phyloP scores from a whole-genome alignment of 805 yeast genomes.

The Myxozyma udenii region DNA sequence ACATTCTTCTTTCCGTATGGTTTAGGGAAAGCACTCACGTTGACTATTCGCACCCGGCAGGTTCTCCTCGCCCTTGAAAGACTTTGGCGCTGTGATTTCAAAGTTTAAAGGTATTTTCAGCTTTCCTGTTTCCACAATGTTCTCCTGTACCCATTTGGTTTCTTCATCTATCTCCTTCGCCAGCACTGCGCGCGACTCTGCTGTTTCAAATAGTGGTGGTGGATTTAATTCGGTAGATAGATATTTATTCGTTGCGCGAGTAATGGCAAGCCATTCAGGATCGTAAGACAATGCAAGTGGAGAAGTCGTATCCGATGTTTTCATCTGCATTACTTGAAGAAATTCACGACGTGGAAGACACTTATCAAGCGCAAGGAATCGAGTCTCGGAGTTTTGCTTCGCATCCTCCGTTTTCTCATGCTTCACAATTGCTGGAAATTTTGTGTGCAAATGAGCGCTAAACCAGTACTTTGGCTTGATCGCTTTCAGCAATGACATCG shows the following conservation, averaged over 20 bases:
- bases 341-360: constrained; percentile 65
- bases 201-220: constrained; percentile 7
- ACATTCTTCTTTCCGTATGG: neutral
- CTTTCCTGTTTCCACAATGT: constrained; percentile 30
- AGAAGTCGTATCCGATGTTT: neutral
- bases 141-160: constrained; percentile 35
- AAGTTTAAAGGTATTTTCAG: constrained; percentile 37
- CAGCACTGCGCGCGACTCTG: constrained; percentile 14
- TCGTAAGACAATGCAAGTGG: constrained; percentile 32
- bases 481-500: constrained; percentile 50
- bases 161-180: constrained; percentile 26
- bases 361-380: constrained; percentile 80
- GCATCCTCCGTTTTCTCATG: neutral
- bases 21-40: neutral
- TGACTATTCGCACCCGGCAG: neutral
- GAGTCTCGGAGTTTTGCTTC: neutral
- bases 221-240: constrained; percentile 15
- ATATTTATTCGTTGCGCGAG: constrained; percentile 32
- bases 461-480: constrained; percentile 75
- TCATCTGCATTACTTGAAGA: constrained; percentile 46
- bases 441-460: constrained; percentile 84
- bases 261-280: constrained; percentile 41
- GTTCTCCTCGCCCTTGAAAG: neutral
- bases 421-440: constrained; percentile 55
- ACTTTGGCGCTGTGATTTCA: constrained; percentile 20